phyloP scores from a whole-genome alignment of 1,139 yeast genomes.

The Sugiyamaella japonica region DNA sequence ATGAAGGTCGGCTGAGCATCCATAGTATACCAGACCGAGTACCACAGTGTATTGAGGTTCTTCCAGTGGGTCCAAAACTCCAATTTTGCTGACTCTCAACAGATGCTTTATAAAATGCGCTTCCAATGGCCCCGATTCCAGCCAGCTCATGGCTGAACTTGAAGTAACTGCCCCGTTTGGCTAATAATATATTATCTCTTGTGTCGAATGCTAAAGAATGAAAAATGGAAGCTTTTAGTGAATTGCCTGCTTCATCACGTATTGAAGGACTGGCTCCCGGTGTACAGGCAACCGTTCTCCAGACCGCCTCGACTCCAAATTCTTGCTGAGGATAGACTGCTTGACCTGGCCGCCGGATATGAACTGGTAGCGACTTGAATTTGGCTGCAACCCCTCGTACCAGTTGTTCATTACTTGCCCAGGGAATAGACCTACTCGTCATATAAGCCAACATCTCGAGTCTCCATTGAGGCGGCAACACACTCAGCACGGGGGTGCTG shows the following conservation, averaged over 20 bases:
- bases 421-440: slow-evolving; percentile 65
- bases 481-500: slow-evolving; percentile 55
- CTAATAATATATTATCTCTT: slow-evolving; percentile 39
- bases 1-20: slow-evolving; percentile 30
- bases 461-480: slow-evolving; percentile 48
- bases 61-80: slow-evolving; percentile 17
- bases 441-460: slow-evolving; percentile 57
- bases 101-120: slow-evolving; percentile 37
- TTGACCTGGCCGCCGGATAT: not conserved
- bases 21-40: slow-evolving; percentile 57
- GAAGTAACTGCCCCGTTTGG: slow-evolving; percentile 53
- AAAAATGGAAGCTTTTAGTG: slow-evolving; percentile 41
- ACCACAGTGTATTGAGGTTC: slow-evolving; percentile 39
- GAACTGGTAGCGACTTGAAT: slow-evolving; percentile 35
- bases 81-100: slow-evolving; percentile 35
- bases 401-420: slow-evolving; percentile 60
- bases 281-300: slow-evolving; percentile 55
- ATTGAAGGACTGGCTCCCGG: slow-evolving; percentile 32
- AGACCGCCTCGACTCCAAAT: slow-evolving; percentile 60
- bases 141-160: slow-evolving; percentile 62
- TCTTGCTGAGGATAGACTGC: slow-evolving; percentile 42
- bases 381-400: slow-evolving; percentile 59
- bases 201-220: slow-evolving; percentile 39
- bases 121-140: slow-evolving; percentile 20
- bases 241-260: slow-evolving; percentile 41